Conservation (phyloP, 2,329 filamentous ascomycete species). For the Trichoderma endophyticum region DNA sequence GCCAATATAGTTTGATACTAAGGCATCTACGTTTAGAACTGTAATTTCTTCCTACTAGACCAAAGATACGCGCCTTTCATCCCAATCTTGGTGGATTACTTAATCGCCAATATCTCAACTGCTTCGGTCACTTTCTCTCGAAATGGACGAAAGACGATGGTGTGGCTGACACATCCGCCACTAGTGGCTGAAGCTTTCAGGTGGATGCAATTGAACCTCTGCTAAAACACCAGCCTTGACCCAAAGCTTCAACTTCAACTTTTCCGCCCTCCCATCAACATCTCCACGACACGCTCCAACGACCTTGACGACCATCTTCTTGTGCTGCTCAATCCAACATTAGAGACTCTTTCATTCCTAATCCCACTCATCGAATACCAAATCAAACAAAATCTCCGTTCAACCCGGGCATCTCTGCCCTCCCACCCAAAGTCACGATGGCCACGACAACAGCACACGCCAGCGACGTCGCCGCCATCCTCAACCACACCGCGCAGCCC, state of each 20-base stretch:
- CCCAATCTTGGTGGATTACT: neutral
- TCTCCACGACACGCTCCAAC: neutral
- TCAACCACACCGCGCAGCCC: constrained; percentile 51
- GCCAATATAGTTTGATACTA: neutral
- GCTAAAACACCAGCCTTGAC: neutral
- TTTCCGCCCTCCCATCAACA: neutral
- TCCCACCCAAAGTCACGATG: constrained; percentile 26
- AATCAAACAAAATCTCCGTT: neutral
- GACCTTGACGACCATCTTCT: neutral
- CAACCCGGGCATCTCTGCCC: neutral
- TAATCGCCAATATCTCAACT: neutral
- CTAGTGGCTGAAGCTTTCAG: constrained; percentile 18
- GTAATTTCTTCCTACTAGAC: neutral
- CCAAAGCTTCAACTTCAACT: neutral
- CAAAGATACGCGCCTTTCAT: neutral
- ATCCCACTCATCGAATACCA: neutral
- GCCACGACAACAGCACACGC: constrained; percentile 27
- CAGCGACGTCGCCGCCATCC: constrained; percentile 45
- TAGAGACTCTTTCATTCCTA: neutral
- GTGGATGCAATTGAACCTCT: neutral
- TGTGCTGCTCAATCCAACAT: neutral
- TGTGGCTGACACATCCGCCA: constrained; percentile 20
- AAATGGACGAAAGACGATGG: neutral
- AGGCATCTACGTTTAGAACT: neutral
- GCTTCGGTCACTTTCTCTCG: neutral